phyloP scores from a whole-genome alignment of 306 rosid species.

The Cotoneaster glaucophyllus region DNA sequence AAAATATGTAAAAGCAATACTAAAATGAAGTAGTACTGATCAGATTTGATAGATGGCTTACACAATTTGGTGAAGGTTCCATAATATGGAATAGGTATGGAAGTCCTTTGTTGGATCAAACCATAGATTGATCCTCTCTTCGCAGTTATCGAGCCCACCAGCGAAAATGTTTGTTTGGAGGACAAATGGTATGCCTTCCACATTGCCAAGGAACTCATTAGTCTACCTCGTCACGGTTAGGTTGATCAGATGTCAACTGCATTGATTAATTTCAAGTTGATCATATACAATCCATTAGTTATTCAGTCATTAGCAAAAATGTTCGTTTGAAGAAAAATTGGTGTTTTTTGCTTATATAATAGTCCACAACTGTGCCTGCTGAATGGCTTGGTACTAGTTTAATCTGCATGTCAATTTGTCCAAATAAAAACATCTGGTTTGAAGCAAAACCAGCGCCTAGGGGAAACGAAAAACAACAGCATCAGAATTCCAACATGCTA shows the following conservation, averaged over 20 bases:
- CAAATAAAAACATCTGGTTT: slow-evolving; percentile 77
- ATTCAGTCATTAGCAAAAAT: neutral
- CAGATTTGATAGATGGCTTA: slow-evolving; percentile 22
- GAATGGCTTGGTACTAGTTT: slow-evolving; percentile 83
- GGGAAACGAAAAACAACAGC: neutral
- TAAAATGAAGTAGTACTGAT: neutral
- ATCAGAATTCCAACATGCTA: neutral
- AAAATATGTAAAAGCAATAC: neutral
- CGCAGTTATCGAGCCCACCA: slow-evolving; percentile 70
- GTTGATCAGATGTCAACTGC: slow-evolving; percentile 83
- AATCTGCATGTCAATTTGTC: slow-evolving; percentile 85
- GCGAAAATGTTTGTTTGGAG: slow-evolving; percentile 80
- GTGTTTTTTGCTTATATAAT: slow-evolving; percentile 43
- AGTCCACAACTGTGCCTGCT: slow-evolving; percentile 89
- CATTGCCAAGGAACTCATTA: slow-evolving; percentile 88
- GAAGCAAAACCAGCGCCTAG: slow-evolving; percentile 83
- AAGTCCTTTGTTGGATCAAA: slow-evolving; percentile 88
- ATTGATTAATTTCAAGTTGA: neutral
- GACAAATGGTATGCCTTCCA: slow-evolving; percentile 59
- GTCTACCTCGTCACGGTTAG: slow-evolving; percentile 79
- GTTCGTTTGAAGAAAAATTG: neutral
- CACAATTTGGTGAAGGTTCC: slow-evolving; percentile 94
- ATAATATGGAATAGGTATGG: slow-evolving; percentile 75
- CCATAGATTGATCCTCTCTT: slow-evolving; percentile 85
- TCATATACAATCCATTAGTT: neutral